Conservation (phyloP, 1,139 yeast genomes). For the Pichiaceae sp. region DNA sequence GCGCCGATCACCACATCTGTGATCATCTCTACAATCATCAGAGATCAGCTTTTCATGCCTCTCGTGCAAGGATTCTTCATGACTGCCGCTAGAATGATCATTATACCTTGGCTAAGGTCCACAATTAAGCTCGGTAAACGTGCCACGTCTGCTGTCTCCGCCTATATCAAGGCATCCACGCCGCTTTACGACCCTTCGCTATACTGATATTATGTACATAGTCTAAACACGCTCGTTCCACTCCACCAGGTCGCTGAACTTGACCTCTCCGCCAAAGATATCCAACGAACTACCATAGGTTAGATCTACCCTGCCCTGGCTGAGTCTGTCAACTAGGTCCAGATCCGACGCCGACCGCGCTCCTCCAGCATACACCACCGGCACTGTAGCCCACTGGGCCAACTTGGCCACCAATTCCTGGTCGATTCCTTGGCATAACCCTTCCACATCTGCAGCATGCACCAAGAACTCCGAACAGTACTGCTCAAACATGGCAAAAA, state of each 20-base stretch:
- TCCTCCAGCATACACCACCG: slow-evolving; percentile 94
- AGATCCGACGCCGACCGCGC: slow-evolving; percentile 71
- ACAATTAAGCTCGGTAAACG: slow-evolving; percentile 12
- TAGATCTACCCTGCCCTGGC: slow-evolving; percentile 77
- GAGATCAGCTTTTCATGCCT: slow-evolving; percentile 66
- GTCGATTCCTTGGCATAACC: slow-evolving; percentile 88
- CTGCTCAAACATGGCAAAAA: slow-evolving; percentile 43
- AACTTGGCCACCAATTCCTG: slow-evolving; percentile 59
- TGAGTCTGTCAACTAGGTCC: slow-evolving; percentile 51
- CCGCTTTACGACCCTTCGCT: not conserved
- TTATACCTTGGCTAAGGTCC: slow-evolving; percentile 32
- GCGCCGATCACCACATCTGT: slow-evolving; percentile 39
- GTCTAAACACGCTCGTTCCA: not conserved
- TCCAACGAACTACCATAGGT: slow-evolving; percentile 92
- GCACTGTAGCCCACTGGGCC: slow-evolving; percentile 74
- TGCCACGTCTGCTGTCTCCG: slow-evolving; percentile 9
- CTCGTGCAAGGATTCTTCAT: slow-evolving; percentile 48
- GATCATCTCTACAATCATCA: slow-evolving; percentile 46
- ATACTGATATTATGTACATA: not conserved
- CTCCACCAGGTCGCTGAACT: slow-evolving; percentile 57
- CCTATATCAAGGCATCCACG: slow-evolving; percentile 4
- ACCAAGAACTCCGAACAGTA: slow-evolving; percentile 83
- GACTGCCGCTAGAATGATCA: slow-evolving; percentile 31
- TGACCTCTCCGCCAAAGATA: slow-evolving; percentile 86
- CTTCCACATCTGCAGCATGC: slow-evolving; percentile 99